These are phyloP conservation scores for Pisolithus orientalis DNA, from an alignment of 768 basidiomycete species.

Conservation along the genomic window DNA sequence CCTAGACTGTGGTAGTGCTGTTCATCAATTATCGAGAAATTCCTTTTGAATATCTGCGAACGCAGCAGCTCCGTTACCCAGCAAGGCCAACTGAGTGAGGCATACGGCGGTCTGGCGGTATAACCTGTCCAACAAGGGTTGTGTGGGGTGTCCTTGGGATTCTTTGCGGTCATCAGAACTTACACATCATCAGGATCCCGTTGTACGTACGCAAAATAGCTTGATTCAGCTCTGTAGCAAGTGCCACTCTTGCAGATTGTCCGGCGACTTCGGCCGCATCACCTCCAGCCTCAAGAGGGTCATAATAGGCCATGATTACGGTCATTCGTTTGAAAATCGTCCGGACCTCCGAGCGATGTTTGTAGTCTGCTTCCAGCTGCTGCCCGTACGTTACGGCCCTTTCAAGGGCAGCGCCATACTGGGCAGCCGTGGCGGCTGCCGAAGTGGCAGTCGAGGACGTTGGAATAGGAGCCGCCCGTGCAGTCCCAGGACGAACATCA, in stretches of 20 bases:
- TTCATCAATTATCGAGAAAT: conserved; percentile 45
- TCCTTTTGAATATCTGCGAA: conserved; percentile 78
- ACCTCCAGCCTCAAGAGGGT: conserved; percentile 63
- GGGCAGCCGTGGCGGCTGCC: conserved; percentile 23
- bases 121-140: conserved; percentile 67
- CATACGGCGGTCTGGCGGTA: conserved; percentile 71
- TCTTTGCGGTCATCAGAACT: conserved; percentile 35
- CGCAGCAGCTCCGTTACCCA: conserved; percentile 71
- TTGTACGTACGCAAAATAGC: conserved; percentile 67
- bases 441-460: conserved; percentile 19
- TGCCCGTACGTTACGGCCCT: conserved; percentile 72
- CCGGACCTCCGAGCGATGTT: conserved; percentile 56
- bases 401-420: conserved; percentile 55
- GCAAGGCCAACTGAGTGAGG: conserved; percentile 62
- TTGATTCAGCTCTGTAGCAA: conserved; percentile 75
- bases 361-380: conserved; percentile 61
- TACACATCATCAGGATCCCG: neutral
- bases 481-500: conserved; percentile 27
- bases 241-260: conserved; percentile 52
- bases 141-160: conserved; percentile 69
- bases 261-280: conserved; percentile 64
- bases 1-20: neutral
- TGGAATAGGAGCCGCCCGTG: conserved; percentile 23
- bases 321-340: conserved; percentile 68
- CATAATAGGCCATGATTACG: conserved; percentile 73